phyloP scores from a whole-genome alignment of 148 eudicot species.

The Polygonum aviculare region DNA sequence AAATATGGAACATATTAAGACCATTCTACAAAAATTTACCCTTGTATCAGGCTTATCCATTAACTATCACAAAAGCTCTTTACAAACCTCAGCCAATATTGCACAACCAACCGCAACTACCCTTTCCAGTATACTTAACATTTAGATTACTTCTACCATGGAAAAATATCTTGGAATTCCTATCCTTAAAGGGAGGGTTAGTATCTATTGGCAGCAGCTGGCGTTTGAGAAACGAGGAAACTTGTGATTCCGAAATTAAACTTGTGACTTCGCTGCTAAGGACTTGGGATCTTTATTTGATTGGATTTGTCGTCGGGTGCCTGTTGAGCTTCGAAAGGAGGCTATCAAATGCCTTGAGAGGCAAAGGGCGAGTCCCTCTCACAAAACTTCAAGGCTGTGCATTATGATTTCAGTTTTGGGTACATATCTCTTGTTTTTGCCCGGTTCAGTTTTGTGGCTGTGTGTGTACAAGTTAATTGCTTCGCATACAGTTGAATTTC shows the following conservation, averaged over 20 bases:
- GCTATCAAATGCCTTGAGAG: slow-evolving; percentile 45
- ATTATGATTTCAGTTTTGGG: slow-evolving; percentile 78
- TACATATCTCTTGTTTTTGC: slow-evolving; percentile 16
- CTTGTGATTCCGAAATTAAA: slow-evolving; percentile 63
- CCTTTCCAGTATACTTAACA: too few relatives aligned
- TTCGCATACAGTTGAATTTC: too few relatives aligned
- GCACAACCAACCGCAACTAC: too few relatives aligned
- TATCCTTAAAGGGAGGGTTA: slow-evolving; percentile 53
- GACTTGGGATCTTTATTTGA: slow-evolving; percentile 73
- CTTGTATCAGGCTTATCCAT: too few relatives aligned
- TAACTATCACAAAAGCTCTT: too few relatives aligned
- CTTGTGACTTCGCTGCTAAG: slow-evolving; percentile 84
- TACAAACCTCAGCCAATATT: too few relatives aligned
- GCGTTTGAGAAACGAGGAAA: slow-evolving; percentile 42
- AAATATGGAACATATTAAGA: too few relatives aligned
- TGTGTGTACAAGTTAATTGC: not conserved
- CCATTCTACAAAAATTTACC: too few relatives aligned
- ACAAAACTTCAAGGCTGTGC: slow-evolving; percentile 39
- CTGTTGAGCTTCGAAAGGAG: slow-evolving; percentile 43
- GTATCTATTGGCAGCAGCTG: slow-evolving; percentile 67
- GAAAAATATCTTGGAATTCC: too few relatives aligned
- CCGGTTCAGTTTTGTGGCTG: too few relatives aligned
- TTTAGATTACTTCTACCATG: too few relatives aligned
- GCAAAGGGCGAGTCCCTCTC: slow-evolving; percentile 44
- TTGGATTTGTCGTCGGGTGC: slow-evolving; percentile 85